Evolutionary conservation across 768 basidiomycete genomes (phyloP).

Genomic region (Fibroporia radiculosa): DNA sequence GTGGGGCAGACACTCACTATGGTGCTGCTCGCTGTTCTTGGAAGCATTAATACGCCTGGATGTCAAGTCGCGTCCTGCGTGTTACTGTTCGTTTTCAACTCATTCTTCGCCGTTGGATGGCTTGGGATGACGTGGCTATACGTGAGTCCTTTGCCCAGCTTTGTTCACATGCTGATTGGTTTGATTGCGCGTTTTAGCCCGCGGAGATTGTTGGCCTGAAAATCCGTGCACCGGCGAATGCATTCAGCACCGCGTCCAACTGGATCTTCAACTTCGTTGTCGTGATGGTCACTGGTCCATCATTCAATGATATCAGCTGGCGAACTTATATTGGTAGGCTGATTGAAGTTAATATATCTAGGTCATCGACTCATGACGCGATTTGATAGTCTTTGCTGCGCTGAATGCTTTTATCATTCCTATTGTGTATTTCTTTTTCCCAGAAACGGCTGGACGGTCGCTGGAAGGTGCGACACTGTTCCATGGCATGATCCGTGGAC

Average conservation of each 20-base stretch:
- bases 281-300: conserved; percentile 54
- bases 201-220: conserved; percentile 58
- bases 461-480: conserved; percentile 33
- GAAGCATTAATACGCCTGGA: conserved; percentile 39
- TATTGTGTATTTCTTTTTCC: conserved; percentile 53
- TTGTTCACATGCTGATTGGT: not conserved
- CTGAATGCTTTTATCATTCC: conserved; percentile 52
- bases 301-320: conserved; percentile 53
- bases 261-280: conserved; percentile 55
- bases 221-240: conserved; percentile 58
- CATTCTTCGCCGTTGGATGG: conserved; percentile 66
- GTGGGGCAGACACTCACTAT: conserved; percentile 50
- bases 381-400: conserved; percentile 39
- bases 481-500: not conserved
- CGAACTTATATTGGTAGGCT: conserved; percentile 47
- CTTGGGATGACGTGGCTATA: conserved; percentile 68
- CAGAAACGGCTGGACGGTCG: conserved; percentile 52
- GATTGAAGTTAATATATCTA: too few relatives aligned
- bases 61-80: conserved; percentile 46
- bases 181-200: conserved; percentile 29
- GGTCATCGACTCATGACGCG: not conserved
- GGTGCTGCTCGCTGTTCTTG: conserved; percentile 51
- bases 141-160: conserved; percentile 27
- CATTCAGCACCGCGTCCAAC: conserved; percentile 46
- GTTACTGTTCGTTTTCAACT: conserved; percentile 63